Evolutionary conservation across 345 rosid genomes (phyloP).

Genomic region (Combretum micranthum): DNA sequence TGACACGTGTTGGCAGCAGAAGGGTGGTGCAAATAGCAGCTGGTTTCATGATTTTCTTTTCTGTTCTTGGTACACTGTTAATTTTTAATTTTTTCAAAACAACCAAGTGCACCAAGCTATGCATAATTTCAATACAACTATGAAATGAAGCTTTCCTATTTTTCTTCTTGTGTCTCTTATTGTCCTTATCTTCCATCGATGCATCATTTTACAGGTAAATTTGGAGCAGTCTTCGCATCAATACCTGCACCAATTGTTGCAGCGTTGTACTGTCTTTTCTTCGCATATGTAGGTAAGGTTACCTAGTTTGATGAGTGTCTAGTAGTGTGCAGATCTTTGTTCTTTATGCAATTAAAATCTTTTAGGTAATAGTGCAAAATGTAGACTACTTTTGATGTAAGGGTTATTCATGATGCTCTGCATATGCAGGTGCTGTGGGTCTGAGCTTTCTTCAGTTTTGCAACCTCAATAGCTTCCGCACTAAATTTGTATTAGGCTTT

Average conservation of each 20-base stretch:
- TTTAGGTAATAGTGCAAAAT: no score
- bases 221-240: constrained; percentile 94
- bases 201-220: constrained; percentile 58
- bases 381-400: neutral
- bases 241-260: constrained; percentile 85
- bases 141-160: no score
- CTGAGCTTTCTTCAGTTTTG: constrained; percentile 91
- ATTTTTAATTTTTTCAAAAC: neutral
- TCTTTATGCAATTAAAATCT: no score
- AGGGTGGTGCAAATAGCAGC: constrained; percentile 97
- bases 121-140: no score
- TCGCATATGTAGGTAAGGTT: constrained; percentile 85
- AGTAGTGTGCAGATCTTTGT: neutral
- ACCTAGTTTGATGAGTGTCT: neutral
- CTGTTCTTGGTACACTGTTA: constrained; percentile 58
- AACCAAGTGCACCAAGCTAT: neutral
- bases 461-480: constrained; percentile 92
- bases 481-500: constrained; percentile 77
- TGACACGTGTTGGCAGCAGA: constrained; percentile 89
- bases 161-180: constrained; percentile 2
- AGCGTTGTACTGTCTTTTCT: constrained; percentile 85
- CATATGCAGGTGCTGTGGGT: constrained; percentile 72
- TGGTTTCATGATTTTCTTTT: constrained; percentile 98
- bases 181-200: constrained; percentile 6
- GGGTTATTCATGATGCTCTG: neutral